Base-by-base conservation (phyloP, 2,329 filamentous ascomycete species). In the Exophiala dermatitidis region DNA sequence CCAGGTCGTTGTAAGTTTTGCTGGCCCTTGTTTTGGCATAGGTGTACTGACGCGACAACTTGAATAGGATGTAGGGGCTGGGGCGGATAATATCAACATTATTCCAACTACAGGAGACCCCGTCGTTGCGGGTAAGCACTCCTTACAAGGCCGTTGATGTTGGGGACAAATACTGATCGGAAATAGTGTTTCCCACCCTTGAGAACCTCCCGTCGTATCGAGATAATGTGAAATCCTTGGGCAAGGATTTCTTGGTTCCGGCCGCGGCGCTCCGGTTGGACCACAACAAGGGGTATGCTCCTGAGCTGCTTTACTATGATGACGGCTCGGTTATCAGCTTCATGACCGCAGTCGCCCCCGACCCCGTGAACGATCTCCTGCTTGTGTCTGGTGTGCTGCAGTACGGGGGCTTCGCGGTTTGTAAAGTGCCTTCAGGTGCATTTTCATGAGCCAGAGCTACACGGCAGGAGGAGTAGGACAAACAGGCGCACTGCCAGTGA, bases 1-100 rank as follows among this genome's bases (percentile, higher is more conserved):
- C n/a, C 47, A 52, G 31, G 42, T 40, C 2, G 52, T 59, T n/a
- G 57, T 59, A 45, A 50, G 48, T 48, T 28, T 33, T 26, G 6
- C 19, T 19, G 19, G 19, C 19, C 19, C 19, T 19, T 19, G 19
- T 19, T 19, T 19, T 19, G 19, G 19, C 19, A 19, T 19, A 19
- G 19, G 19, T 19, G 19, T 19, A 19, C 19, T 19, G 19, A 19
- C 19, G 2, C 19, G 19, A 19, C 19, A 19, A 19, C 19, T 19
- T 19, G 19, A 19, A 19, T 10, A 59, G 57, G 57, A 59, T 36
- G 53, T 59, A n/a, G 57, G 57, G 5, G 57, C 57, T 3, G 57
- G 53, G 9, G 57, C 57, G 7, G 57, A 59, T 32, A 59, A 59
- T 34, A 59, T 59, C 48, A 59, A 59, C 31, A 53, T 59, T 33